Conservation (phyloP, 2,329 filamentous ascomycete genomes). For the Akanthomyces muscarius region DNA sequence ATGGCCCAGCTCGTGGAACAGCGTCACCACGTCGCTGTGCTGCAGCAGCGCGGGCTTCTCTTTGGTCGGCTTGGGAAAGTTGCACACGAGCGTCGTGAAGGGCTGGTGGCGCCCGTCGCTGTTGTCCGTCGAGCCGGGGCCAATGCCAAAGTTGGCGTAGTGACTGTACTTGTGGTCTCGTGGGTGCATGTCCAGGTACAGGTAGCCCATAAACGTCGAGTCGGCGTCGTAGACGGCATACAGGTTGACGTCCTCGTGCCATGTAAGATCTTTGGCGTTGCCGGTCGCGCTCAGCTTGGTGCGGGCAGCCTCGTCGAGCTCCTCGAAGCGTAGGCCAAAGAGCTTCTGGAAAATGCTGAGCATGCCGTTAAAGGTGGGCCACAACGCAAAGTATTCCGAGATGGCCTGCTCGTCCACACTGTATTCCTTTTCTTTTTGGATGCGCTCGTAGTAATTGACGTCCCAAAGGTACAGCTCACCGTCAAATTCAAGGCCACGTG, state of each 20-base stretch:
- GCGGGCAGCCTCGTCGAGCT: constrained; percentile 64
- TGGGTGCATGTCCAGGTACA: constrained; percentile 79
- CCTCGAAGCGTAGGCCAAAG: constrained; percentile 55
- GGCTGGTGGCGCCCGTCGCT: constrained; percentile 71
- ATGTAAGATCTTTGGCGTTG: constrained; percentile 67
- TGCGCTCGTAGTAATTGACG: constrained; percentile 71
- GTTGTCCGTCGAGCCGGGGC: constrained; percentile 63
- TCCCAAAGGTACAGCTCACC: constrained; percentile 81
- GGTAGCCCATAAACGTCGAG: constrained; percentile 73
- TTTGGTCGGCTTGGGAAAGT: constrained; percentile 75
- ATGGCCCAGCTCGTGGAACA: constrained; percentile 59
- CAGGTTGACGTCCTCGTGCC: constrained; percentile 77
- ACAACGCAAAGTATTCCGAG: constrained; percentile 78
- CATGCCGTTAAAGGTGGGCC: constrained; percentile 68
- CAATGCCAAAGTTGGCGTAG: constrained; percentile 79
- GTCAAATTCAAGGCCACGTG: constrained; percentile 57
- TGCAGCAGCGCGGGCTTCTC: constrained; percentile 76
- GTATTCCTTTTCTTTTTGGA: constrained; percentile 78
- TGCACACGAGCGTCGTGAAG: constrained; percentile 76
- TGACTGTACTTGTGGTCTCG: constrained; percentile 83
- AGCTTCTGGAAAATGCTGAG: constrained; percentile 10
- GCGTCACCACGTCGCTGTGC: constrained; percentile 76
- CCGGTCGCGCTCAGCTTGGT: constrained; percentile 61
- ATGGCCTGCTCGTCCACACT: constrained; percentile 75
- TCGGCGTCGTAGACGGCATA: constrained; percentile 79